Percentiles rank a stretch among this genome's conserved stretches.
These are phyloP conservation scores for Physcia stellaris DNA, from an alignment of 495 filamentous ascomycete species.

Conservation along the genomic window DNA sequence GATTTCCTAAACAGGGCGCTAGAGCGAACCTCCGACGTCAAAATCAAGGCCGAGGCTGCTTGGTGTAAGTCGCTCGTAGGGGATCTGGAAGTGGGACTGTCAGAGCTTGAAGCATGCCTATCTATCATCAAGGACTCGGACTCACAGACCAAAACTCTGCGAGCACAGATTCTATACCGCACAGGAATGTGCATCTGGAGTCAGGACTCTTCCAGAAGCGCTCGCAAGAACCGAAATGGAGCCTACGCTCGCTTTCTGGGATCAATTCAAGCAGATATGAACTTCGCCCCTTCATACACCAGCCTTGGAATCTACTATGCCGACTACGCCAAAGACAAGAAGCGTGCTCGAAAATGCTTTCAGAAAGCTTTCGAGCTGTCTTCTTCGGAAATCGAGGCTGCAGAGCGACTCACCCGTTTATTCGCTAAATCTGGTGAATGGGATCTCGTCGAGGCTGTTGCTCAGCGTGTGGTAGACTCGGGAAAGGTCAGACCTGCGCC, in stretches of 20 bases:
- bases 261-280: conserved; percentile 75
- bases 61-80: conserved; percentile 85
- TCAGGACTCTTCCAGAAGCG: conserved; percentile 49
- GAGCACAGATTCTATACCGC: conserved; percentile 72
- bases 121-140: conserved; percentile 39
- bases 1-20: conserved; percentile 65
- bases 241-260: conserved; percentile 75
- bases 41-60: conserved; percentile 66
- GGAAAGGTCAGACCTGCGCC: conserved; percentile 79
- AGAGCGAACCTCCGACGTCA: conserved; percentile 57
- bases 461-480: conserved; percentile 83
- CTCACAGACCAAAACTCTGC: conserved; percentile 50
- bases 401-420: conserved; percentile 67
- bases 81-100: conserved; percentile 46
- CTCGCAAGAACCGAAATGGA: conserved; percentile 61
- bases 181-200: conserved; percentile 87
- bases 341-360: conserved; percentile 76
- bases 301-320: conserved; percentile 90
- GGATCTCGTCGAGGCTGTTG: conserved; percentile 88
- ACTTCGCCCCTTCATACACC: conserved; percentile 84
- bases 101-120: conserved; percentile 58
- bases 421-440: conserved; percentile 88
- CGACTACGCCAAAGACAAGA: conserved; percentile 78
- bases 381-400: conserved; percentile 70
- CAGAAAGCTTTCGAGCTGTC: conserved; percentile 96